Conservation (phyloP, 495 filamentous ascomycete species). For the Penicillium diatomitis region DNA sequence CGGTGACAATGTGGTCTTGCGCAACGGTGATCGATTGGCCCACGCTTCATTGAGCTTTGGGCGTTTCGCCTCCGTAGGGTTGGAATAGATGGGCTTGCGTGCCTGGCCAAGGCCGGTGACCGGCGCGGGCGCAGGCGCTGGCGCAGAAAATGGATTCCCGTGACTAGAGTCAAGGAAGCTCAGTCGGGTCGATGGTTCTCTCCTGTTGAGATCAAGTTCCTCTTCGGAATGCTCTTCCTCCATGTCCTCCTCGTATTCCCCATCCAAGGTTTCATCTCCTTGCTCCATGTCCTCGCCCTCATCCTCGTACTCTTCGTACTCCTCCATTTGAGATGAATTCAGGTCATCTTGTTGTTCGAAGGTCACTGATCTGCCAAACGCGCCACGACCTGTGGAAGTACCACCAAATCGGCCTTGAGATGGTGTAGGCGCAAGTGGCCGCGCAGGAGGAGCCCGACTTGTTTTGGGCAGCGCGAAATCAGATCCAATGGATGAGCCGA, state of each 20-base stretch:
- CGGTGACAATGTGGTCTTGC: constrained; percentile 30
- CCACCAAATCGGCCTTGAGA: constrained; percentile 27
- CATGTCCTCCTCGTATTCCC: constrained; percentile 21
- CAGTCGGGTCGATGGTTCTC: constrained; percentile 11
- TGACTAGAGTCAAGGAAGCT: constrained; percentile 29
- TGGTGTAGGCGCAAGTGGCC: constrained; percentile 11
- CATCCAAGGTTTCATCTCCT: constrained; percentile 18
- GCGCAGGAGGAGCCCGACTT: constrained; percentile 15
- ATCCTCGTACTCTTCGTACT: constrained; percentile 25
- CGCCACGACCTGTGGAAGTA: constrained; percentile 28
- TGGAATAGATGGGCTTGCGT: constrained; percentile 35
- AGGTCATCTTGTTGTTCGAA: constrained; percentile 25
- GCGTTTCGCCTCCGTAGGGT: constrained; percentile 34
- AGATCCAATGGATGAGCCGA: constrained; percentile 33
- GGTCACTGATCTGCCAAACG: constrained; percentile 28
- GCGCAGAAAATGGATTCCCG: constrained; percentile 11
- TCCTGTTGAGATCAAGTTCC: constrained; percentile 17
- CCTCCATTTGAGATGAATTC: constrained; percentile 23
- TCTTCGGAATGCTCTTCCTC: constrained; percentile 22
- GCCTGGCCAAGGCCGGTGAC: constrained; percentile 8
- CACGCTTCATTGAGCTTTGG: constrained; percentile 37
- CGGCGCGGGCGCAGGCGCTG: constrained; percentile 1
- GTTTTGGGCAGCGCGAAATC: constrained; percentile 29
- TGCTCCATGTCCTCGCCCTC: constrained; percentile 18
- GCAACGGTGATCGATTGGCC: constrained; percentile 28